Evolutionary conservation across 2,329 filamentous ascomycete genomes (phyloP).

Genomic region (Microdochium nivale): DNA sequence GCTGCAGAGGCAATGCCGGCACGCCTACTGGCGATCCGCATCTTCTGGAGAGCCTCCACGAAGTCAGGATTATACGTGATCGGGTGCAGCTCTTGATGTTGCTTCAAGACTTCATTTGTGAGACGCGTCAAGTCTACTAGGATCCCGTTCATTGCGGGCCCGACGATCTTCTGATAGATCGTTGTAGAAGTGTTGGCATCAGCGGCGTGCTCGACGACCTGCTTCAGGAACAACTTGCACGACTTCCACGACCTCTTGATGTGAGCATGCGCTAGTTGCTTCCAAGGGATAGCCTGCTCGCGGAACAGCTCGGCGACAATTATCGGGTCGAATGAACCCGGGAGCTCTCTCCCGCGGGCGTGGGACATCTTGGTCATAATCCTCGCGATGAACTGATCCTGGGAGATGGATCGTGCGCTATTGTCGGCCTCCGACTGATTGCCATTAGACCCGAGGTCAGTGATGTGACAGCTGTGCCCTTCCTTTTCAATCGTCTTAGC

Average conservation of each 20-base stretch:
- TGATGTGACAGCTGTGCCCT: constrained; percentile 31
- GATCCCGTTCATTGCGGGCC: constrained; percentile 28
- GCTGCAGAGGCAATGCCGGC: background rate
- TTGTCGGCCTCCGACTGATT: background rate
- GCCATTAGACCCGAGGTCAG: constrained; percentile 10
- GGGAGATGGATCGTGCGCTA: constrained; percentile 12
- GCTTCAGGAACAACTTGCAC: constrained; percentile 32
- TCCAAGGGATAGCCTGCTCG: constrained; percentile 49
- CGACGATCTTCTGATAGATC: constrained; percentile 26
- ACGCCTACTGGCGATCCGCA: constrained; percentile 2
- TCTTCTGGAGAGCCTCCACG: constrained; percentile 24
- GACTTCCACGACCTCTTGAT: constrained; percentile 38
- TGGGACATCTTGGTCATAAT: constrained; percentile 28
- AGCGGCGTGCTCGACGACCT: constrained; percentile 32
- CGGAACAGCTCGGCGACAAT: constrained; percentile 51
- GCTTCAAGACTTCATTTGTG: constrained; percentile 33
- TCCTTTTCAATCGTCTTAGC: constrained; percentile 26
- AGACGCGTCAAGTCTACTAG: constrained; percentile 27
- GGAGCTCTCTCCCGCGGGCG: constrained; percentile 46
- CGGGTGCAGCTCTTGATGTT: constrained; percentile 34
- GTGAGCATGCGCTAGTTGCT: constrained; percentile 35
- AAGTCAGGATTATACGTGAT: constrained; percentile 46
- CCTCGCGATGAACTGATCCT: constrained; percentile 28
- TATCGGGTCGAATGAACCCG: constrained; percentile 51
- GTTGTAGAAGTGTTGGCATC: constrained; percentile 27